Evolutionary conservation across 2,329 filamentous ascomycete genomes (phyloP).

Genomic region (Pleoardoris graminearum): DNA sequence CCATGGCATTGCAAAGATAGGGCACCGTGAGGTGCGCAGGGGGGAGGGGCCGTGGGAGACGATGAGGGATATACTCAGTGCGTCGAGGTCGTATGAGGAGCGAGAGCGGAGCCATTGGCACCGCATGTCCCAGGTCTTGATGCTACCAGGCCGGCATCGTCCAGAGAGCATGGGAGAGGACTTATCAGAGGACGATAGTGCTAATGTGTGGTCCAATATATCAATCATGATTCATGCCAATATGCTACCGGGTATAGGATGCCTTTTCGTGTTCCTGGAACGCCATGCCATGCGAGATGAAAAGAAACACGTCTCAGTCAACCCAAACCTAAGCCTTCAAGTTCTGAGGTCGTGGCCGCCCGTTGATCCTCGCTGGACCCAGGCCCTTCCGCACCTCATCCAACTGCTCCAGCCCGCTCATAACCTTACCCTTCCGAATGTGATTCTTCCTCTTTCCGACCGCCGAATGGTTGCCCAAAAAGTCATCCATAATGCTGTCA

Average conservation of each 20-base stretch:
- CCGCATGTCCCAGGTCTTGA: no score
- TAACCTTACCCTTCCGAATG: constrained; percentile 78
- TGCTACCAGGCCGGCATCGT: background rate
- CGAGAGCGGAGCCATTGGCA: no score
- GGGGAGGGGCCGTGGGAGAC: background rate
- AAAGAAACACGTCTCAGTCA: no score
- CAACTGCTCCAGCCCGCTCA: constrained; percentile 82
- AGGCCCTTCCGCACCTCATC: constrained; percentile 84
- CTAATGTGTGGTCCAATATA: background rate
- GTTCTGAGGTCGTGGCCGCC: constrained; percentile 22
- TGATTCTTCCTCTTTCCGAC: constrained; percentile 70
- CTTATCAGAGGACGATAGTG: background rate
- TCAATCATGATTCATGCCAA: background rate
- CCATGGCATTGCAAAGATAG: no score
- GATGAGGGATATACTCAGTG: background rate
- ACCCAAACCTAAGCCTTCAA: constrained; percentile 10
- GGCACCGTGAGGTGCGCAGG: no score
- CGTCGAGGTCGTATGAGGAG: no score
- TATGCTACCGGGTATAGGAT: constrained; percentile 11
- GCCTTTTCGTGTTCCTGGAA: constrained; percentile 1
- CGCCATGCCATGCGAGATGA: constrained; percentile 1
- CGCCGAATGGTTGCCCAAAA: constrained; percentile 74
- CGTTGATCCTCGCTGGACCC: constrained; percentile 70
- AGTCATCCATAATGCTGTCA: constrained; percentile 89
- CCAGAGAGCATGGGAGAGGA: background rate